Base-by-base conservation (phyloP, 345 rosid genomes). In the Gossypium arboreum region DNA sequence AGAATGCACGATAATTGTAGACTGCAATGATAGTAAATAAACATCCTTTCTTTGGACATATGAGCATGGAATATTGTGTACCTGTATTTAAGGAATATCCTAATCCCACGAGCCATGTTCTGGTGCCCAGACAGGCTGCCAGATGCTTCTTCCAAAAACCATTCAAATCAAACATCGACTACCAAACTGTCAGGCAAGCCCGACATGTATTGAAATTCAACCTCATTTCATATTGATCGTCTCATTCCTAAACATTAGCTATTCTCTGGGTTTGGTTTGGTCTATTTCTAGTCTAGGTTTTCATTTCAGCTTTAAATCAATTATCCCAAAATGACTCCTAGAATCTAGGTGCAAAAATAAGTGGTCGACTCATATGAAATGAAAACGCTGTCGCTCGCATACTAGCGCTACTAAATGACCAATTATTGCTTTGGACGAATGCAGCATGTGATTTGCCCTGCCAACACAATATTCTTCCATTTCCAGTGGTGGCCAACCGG, bases 81-180 rank as follows among this genome's bases (percentile, higher is more conserved):
- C 13, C 15, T 25, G 72, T 48, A 48, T 48, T 24, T 68, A 68
- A 22, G 41, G 41, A 68, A 13, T 48, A 68, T 68, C 58, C 43
- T 48, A 48, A 25, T 50, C 58, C 22, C 44, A 24, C 72, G 11
- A 47, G 43, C 72, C 72, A 68, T 68, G 43, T 48, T 68, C 13
- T 24, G 20, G 3, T 11, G 25, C 41, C n/a, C 65, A 60, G 43
- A 20, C 57, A 25, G 22, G 43, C 72, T 48, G 58, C 20, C 54
- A 18, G 50, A 44, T 65, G 52, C 52, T 65, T 34, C 47, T 34
- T 65, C 27, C 0, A 17, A 68, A 16, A 15, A 68, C 16, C 22
- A 68, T 68, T 68, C 58, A 68, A 24, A 50, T 29, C 43, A 15
- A 15, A 68, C 43, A 50, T 48, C 2, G 51, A 41, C 51, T 41